Evolutionary conservation across 2,329 filamentous ascomycete species (phyloP), one percentile per base, ranked within the genome.

Genomic region (Microcyclosporella mali): DNA sequence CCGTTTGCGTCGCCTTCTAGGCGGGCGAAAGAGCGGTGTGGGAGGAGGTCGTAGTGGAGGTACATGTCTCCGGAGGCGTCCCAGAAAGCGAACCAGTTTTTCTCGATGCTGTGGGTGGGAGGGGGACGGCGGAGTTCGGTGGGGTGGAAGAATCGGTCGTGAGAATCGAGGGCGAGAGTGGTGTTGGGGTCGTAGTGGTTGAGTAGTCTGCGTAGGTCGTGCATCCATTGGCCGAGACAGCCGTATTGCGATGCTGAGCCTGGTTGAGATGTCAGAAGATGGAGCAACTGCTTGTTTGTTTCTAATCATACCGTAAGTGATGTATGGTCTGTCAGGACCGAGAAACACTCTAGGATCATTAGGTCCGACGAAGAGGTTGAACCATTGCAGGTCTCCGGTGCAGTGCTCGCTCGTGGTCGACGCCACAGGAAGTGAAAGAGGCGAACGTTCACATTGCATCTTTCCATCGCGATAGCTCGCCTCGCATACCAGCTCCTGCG

Each of bases 31-130:
- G 61, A 63, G 0, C 77, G 71, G 4, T 33, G 27, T 0, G 75
- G 75, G 0, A 55, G 50, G 2, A 77, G 52, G 47, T 78, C 74
- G 55, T 77, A 70, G 54, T 80, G 75, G 1, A 67, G 63, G 53
- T 77, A 76, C 43, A 68, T 60, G 16, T 66, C 54, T 6, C 66
- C 69, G 0, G 60, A 45, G 0, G 46, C 44, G 46, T 78, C 75
- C 76, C 76, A 80, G 61, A 80, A 80, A 1, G 74, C 47, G 47
- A 80, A 80, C 66, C 70, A 81, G 50, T 81, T 80, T 68, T 80
- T 80, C 60, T 81, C 76, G n/a, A 79, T 51, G 0, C 51, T 27
- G 2, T 55, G 52, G 53, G 64, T 71, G 0, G 71, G 68, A 1
- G 51, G 42, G 0, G 74, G 75, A 0, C 75, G 64, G 31, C 72